A percentile compares a stretch with the other conserved stretches of the same genome.
phyloP scores from a whole-genome alignment of 805 yeast genomes.

The Cyberlindnera nakhonratchasimensis region DNA sequence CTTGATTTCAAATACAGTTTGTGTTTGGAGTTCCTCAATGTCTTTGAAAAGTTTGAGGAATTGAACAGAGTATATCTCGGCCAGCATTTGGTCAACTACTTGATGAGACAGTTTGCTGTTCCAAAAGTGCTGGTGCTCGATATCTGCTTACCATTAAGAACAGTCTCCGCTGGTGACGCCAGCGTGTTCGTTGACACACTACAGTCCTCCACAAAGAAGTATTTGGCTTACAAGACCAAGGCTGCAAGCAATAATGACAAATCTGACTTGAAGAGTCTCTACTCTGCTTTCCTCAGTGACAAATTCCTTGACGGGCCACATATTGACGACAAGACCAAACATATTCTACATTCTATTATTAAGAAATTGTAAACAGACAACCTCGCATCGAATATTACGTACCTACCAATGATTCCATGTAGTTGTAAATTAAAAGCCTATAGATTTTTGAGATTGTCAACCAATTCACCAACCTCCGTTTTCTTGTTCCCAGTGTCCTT shows the following conservation, averaged over 20 bases:
- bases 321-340: slow-evolving; percentile 19
- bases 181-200: slow-evolving; percentile 55
- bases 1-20: slow-evolving; percentile 37
- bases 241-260: slow-evolving; percentile 30
- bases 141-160: slow-evolving; percentile 65
- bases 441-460: slow-evolving; percentile 5
- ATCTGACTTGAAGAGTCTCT: slow-evolving; percentile 32
- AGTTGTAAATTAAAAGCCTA: background rate
- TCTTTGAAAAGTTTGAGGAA: slow-evolving; percentile 68
- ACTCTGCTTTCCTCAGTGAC: slow-evolving; percentile 15
- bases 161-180: slow-evolving; percentile 36
- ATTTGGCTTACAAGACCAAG: slow-evolving; percentile 54
- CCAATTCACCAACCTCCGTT: background rate
- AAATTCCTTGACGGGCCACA: slow-evolving; percentile 34
- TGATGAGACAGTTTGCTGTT: slow-evolving; percentile 43
- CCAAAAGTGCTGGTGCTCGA: slow-evolving; percentile 46
- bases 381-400: too few species aligned
- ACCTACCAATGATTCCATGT: background rate
- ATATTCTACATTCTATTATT: slow-evolving; percentile 24
- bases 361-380: slow-evolving; percentile 24
- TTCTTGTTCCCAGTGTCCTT: background rate
- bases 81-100: slow-evolving; percentile 56
- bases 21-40: slow-evolving; percentile 43
- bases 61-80: slow-evolving; percentile 67
- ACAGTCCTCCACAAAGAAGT: slow-evolving; percentile 69